phyloP scores from a whole-genome alignment of 148 eudicot genomes.

The Bassia scoparia region DNA sequence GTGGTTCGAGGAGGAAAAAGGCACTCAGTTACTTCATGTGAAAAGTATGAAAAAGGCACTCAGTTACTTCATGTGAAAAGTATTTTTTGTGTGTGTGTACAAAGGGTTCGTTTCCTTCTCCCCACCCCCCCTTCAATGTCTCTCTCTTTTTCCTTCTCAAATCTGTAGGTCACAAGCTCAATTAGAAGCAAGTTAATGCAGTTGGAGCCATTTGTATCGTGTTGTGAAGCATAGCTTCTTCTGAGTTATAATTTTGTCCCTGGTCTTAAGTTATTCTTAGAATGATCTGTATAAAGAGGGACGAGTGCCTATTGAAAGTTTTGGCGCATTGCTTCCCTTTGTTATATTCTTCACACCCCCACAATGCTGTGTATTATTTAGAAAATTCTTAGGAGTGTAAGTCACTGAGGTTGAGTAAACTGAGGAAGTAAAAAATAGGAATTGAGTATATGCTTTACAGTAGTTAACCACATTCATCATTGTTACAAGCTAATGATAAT shows the following conservation, averaged over 20 bases:
- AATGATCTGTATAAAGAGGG: slow-evolving; percentile 40
- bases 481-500: slow-evolving; percentile 20
- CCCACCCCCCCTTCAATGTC: neutral
- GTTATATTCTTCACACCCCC: slow-evolving; percentile 20
- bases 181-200: slow-evolving; percentile 18
- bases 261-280: slow-evolving; percentile 25
- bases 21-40: slow-evolving; percentile 93
- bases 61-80: slow-evolving; percentile 85
- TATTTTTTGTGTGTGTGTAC: slow-evolving; percentile 21
- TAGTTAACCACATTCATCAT: slow-evolving; percentile 7
- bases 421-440: slow-evolving; percentile 10
- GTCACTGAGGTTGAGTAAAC: slow-evolving; percentile 20
- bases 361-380: slow-evolving; percentile 9
- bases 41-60: slow-evolving; percentile 55
- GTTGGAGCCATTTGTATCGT: slow-evolving; percentile 28
- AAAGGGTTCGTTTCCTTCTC: slow-evolving; percentile 19
- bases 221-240: slow-evolving; percentile 24
- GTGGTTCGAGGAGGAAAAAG: slow-evolving; percentile 81
- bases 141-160: neutral
- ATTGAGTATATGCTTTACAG: slow-evolving; percentile 7
- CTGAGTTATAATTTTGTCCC: slow-evolving; percentile 20
- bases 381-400: slow-evolving; percentile 20
- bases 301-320: slow-evolving; percentile 18
- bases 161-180: slow-evolving; percentile 16
- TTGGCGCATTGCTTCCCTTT: slow-evolving; percentile 22